Percentiles rank a stretch among this genome's conserved stretches.
Conservation (phyloP, 495 filamentous ascomycete species). For the Staphylotrichum longicolle region DNA sequence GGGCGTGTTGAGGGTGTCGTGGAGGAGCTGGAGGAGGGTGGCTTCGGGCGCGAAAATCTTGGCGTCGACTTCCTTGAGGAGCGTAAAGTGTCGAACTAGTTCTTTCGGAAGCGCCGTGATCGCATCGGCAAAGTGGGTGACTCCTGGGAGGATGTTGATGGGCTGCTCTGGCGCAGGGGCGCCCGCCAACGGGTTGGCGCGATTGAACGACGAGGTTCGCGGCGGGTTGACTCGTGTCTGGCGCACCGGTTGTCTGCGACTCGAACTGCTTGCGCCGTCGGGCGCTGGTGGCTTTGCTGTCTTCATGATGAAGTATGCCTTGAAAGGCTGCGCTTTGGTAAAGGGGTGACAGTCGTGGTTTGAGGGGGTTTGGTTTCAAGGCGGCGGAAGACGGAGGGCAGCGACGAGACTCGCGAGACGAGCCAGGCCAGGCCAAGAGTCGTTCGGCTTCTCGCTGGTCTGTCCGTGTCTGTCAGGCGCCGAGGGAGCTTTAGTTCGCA, state of each 20-base stretch:
- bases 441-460: neutral
- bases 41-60: conserved; percentile 79
- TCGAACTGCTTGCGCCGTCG: conserved; percentile 44
- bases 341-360: neutral
- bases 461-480: neutral
- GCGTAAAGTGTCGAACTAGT: conserved; percentile 87
- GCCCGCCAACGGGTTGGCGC: conserved; percentile 44
- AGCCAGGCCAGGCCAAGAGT: neutral
- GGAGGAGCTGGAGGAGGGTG: conserved; percentile 66
- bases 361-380: neutral
- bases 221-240: conserved; percentile 57
- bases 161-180: conserved; percentile 46
- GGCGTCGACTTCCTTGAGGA: conserved; percentile 95
- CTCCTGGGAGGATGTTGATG: conserved; percentile 79
- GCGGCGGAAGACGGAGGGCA: conserved; percentile 10
- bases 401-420: conserved; percentile 10
- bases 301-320: conserved; percentile 42
- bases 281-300: conserved; percentile 46
- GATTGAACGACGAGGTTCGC: conserved; percentile 46
- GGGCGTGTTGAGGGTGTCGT: conserved; percentile 61
- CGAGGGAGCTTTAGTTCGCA: neutral
- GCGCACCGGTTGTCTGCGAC: conserved; percentile 58
- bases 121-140: conserved; percentile 90
- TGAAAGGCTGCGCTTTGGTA: neutral
- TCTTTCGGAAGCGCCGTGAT: conserved; percentile 91